phyloP scores from a whole-genome alignment of 2,329 filamentous ascomycete genomes.

The Ophiosphaerella herpotricha region DNA sequence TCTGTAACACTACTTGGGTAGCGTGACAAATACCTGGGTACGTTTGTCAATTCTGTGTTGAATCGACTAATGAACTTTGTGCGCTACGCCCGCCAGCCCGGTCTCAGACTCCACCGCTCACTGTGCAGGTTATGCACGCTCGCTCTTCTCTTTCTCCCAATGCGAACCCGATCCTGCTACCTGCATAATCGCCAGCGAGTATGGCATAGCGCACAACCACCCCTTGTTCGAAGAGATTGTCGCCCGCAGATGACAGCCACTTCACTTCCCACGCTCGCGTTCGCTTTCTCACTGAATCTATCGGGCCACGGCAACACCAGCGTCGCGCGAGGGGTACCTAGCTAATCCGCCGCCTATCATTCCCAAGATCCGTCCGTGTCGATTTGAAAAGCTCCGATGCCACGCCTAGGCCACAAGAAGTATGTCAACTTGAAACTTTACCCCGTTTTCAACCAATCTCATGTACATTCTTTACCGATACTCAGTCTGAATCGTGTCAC shows the following conservation, averaged over 20 bases:
- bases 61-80: not conserved
- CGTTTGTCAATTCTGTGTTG: too few relatives aligned
- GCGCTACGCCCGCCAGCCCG: not conserved
- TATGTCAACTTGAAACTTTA: conserved; percentile 20
- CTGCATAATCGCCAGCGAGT: conserved; percentile 11
- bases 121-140: not conserved
- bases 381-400: conserved; percentile 29
- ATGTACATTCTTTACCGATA: not conserved
- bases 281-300: conserved; percentile 12
- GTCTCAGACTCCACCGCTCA: too few relatives aligned
- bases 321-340: conserved; percentile 11
- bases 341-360: conserved; percentile 13
- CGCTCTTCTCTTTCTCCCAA: conserved; percentile 1
- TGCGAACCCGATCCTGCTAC: conserved; percentile 11
- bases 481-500: conserved; percentile 2
- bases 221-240: conserved; percentile 18
- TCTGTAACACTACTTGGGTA: too few relatives aligned
- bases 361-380: conserved; percentile 5
- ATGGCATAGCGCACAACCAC: conserved; percentile 21
- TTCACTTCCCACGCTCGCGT: conserved; percentile 19
- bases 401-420: conserved; percentile 46
- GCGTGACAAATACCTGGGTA: too few relatives aligned
- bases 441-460: conserved; percentile 3
- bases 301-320: conserved; percentile 11
- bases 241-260: conserved; percentile 11